Evolutionary conservation across 2,329 filamentous ascomycete genomes (phyloP), one percentile per base, ranked within the genome.

Genomic region (Chalaropsis thielavioides): DNA sequence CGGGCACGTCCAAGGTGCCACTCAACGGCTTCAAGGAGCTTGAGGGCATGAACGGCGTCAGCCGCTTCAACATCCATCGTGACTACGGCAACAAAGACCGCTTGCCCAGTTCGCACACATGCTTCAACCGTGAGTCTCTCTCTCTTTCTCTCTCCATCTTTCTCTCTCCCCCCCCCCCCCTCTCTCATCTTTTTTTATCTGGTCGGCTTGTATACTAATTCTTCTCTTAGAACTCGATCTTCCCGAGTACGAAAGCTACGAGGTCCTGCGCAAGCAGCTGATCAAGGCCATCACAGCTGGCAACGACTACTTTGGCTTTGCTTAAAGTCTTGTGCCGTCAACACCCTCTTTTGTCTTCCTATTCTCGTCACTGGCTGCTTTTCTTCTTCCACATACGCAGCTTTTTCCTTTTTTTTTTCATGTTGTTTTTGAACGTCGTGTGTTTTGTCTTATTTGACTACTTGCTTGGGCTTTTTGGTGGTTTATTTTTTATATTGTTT

Each of bases 11-110:
- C 75, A 99, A 99, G 77, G 95, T 99, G 59, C 94, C 94, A 46
- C 84, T 99, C 61, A 99, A 99, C 71, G 94, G 94, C 13, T 99
- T 99, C 82, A 96, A 96, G 78, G 94, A 99, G 75, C 83, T 99
- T 6, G 95, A 99, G 78, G 95, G 94, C 69, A 99, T 99, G 94
- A 97, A 99, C 73, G 94, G 94, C 46, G 87, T 97, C 74, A 96
- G 89, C 75, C 87, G 90, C 69, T 99, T 99, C 85, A 99, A 97
- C 75, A 97, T 99, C 68, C 94, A 99, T 74, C 90, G 94, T 69
- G 94, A 97, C 76, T 96, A 95, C 76, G 92, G 92, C 71, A 92
- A 88, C 79, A 97, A 96, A 77, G 90, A 96, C 73, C 88, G 94
- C 70, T 81, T 99, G 69, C 94, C 94, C 65, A 95, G 90, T 71